Evolutionary conservation across 2,329 filamentous ascomycete species (phyloP).

Genomic region (Paraconiothyrium sp.): DNA sequence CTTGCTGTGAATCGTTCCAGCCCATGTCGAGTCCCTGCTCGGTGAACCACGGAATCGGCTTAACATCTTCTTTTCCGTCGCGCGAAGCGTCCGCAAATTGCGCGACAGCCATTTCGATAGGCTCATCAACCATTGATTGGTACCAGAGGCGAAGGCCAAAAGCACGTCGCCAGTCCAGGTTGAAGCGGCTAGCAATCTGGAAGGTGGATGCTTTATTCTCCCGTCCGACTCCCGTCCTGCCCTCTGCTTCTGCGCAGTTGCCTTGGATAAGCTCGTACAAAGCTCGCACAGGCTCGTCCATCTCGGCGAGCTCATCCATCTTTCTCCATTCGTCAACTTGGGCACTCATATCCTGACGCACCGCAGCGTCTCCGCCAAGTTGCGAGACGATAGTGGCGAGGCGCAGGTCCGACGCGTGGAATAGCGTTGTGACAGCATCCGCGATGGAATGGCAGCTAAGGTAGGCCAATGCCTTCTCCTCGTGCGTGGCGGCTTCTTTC

Average conservation of each 20-base stretch:
- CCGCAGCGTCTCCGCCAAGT: constrained; percentile 76
- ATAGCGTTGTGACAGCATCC: constrained; percentile 82
- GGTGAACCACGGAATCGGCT: constrained; percentile 76
- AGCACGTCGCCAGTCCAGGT: constrained; percentile 90
- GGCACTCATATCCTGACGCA: constrained; percentile 77
- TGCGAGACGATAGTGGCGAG: constrained; percentile 86
- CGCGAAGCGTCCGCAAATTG: constrained; percentile 78
- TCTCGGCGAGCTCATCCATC: constrained; percentile 85
- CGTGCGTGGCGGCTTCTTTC: constrained; percentile 68
- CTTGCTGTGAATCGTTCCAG: constrained; percentile 69
- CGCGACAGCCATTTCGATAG: constrained; percentile 75
- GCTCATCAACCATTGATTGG: constrained; percentile 72
- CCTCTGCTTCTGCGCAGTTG: constrained; percentile 84
- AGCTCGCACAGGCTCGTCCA: constrained; percentile 82
- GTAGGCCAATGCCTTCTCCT: constrained; percentile 85
- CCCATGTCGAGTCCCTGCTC: constrained; percentile 66
- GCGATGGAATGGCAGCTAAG: constrained; percentile 81
- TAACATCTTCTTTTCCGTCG: constrained; percentile 72
- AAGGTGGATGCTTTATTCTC: constrained; percentile 87
- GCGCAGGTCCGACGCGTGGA: constrained; percentile 80
- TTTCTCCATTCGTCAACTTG: constrained; percentile 88
- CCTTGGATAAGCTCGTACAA: constrained; percentile 91
- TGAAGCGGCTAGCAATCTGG: constrained; percentile 82
- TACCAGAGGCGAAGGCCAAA: constrained; percentile 95
- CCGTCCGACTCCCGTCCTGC: constrained; percentile 73